phyloP scores from a whole-genome alignment of 202 grass and related monocot species.

The Hordeum pubiflorum region DNA sequence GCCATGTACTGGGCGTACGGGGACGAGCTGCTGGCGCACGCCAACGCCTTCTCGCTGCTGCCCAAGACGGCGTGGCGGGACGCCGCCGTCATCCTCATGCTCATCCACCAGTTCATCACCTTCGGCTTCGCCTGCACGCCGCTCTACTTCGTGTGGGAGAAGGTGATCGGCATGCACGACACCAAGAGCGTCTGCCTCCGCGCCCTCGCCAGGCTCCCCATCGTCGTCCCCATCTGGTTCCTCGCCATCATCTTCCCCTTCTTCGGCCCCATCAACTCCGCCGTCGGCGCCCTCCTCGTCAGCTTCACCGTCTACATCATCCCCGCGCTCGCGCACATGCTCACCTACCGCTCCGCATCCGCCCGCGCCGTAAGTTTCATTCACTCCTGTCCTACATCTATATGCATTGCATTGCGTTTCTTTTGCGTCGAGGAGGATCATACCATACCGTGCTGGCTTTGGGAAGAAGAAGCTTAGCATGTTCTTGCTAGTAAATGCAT shows the following conservation, averaged over 20 bases:
- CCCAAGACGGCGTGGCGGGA: slow-evolving; percentile 60
- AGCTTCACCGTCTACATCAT: slow-evolving; percentile 99
- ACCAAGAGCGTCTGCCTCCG: slow-evolving; percentile 71
- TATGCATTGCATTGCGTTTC: neutral
- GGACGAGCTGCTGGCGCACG: slow-evolving; percentile 67
- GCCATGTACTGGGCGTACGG: slow-evolving; percentile 98
- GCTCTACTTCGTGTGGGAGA: slow-evolving; percentile 99
- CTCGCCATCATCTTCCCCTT: slow-evolving; percentile 99
- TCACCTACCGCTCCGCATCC: slow-evolving; percentile 74
- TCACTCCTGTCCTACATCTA: no score
- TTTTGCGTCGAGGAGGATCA: neutral
- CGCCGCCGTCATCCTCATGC: slow-evolving; percentile 81
- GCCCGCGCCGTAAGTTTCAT: slow-evolving; percentile 47
- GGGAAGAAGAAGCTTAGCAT: no score
- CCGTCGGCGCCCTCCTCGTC: slow-evolving; percentile 93
- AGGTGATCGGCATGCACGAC: slow-evolving; percentile 94
- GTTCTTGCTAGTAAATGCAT: neutral
- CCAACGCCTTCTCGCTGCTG: slow-evolving; percentile 90
- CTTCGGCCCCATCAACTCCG: slow-evolving; percentile 99
- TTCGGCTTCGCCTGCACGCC: slow-evolving; percentile 95
- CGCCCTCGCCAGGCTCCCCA: slow-evolving; percentile 77
- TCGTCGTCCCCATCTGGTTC: slow-evolving; percentile 98
- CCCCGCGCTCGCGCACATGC: slow-evolving; percentile 78
- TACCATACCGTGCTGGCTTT: no score
- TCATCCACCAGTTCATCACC: slow-evolving; percentile 99